phyloP scores from a whole-genome alignment of 2,329 filamentous ascomycete species.

The Pseudocercospora vitis region DNA sequence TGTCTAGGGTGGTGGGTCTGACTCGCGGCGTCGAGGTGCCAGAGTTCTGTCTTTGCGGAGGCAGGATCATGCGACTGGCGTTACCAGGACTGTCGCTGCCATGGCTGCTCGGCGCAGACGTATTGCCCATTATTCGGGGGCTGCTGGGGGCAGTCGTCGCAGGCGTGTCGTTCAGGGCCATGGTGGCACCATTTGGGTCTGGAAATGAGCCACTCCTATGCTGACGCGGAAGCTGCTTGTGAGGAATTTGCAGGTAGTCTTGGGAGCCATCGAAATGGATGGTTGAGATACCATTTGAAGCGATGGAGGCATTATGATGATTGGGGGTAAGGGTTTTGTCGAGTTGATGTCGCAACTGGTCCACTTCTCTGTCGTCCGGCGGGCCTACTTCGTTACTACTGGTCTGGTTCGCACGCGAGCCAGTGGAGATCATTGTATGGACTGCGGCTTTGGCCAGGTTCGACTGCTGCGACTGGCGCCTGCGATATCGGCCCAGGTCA shows the following conservation, averaged over 20 bases:
- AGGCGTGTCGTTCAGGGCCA: conserved; percentile 63
- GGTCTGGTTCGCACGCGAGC: conserved; percentile 16
- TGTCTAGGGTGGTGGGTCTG: conserved; percentile 92
- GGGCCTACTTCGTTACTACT: conserved; percentile 22
- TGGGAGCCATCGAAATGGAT: conserved; percentile 10
- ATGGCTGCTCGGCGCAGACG: conserved; percentile 19
- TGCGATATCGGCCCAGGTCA: conserved; percentile 33
- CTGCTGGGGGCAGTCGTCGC: conserved; percentile 62
- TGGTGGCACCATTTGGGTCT: conserved; percentile 29
- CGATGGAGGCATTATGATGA: too few species aligned
- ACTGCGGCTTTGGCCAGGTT: conserved; percentile 33
- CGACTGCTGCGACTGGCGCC: conserved; percentile 37
- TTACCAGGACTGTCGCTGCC: conserved; percentile 28
- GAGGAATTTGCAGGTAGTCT: conserved; percentile 13
- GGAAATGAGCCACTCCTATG: conserved; percentile 30
- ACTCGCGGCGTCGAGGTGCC: conserved; percentile 74
- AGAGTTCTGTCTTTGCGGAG: conserved; percentile 65
- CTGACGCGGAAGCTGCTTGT: conserved; percentile 7
- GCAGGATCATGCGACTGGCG: conserved; percentile 56
- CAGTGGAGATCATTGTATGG: conserved; percentile 35
- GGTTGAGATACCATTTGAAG: conserved; percentile 9
- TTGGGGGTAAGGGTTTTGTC: conserved; percentile 32
- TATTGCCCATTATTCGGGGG: conserved; percentile 26
- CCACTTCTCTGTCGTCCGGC: conserved; percentile 30
- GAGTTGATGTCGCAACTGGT: conserved; percentile 34